Evolutionary conservation across 2,329 filamentous ascomycete genomes (phyloP).

Genomic region (Penicillium italicum): DNA sequence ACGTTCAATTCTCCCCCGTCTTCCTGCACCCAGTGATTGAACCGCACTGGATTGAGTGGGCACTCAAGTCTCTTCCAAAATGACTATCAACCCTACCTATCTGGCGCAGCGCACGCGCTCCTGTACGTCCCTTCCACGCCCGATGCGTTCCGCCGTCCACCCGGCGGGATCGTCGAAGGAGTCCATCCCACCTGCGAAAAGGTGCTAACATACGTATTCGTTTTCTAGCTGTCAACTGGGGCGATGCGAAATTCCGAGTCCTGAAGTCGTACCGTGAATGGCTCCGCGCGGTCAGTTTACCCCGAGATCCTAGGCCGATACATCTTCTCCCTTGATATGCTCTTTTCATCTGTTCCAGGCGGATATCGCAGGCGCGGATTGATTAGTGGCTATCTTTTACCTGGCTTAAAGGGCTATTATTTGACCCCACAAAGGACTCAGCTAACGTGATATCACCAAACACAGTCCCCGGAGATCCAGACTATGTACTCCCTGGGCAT

Average conservation of each 20-base stretch:
- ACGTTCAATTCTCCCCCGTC: constrained; percentile 18
- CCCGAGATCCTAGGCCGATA: constrained; percentile 11
- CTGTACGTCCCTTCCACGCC: constrained; percentile 54
- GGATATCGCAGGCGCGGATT: too few relatives aligned
- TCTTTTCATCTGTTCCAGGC: background rate
- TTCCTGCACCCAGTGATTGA: constrained; percentile 18
- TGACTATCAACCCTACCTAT: constrained; percentile 90
- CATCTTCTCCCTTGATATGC: constrained; percentile 3
- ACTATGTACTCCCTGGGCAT: constrained; percentile 93
- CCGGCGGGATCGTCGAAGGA: constrained; percentile 13
- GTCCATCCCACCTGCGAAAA: background rate
- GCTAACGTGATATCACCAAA: constrained; percentile 10
- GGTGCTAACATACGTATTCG: constrained; percentile 24
- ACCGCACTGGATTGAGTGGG: constrained; percentile 20
- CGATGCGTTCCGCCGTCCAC: constrained; percentile 20
- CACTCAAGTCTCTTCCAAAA: constrained; percentile 41
- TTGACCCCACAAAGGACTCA: background rate
- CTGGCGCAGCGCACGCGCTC: constrained; percentile 77
- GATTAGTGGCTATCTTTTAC: background rate
- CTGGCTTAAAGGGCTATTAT: background rate
- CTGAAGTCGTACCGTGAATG: constrained; percentile 89
- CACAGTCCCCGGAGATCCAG: constrained; percentile 90
- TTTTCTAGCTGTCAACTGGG: constrained; percentile 74
- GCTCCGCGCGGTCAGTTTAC: constrained; percentile 80
- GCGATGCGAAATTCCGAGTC: constrained; percentile 82